Evolutionary conservation across 768 basidiomycete species (phyloP).

Genomic region (Pleurotus djamor): DNA sequence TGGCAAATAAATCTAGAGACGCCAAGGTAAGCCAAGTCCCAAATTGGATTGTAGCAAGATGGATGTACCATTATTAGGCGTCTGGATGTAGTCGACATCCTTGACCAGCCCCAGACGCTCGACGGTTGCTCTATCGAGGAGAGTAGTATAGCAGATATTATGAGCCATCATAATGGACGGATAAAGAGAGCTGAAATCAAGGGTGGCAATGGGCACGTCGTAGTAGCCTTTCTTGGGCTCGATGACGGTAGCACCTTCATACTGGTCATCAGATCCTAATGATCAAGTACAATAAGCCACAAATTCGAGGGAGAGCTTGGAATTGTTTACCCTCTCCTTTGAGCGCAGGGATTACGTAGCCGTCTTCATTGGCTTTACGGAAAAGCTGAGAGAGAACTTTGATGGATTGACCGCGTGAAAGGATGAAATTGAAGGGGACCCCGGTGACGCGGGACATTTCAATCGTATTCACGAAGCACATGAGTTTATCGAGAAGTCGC

Average conservation of each 20-base stretch:
- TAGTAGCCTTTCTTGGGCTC: conserved; percentile 97
- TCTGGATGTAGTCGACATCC: conserved; percentile 89
- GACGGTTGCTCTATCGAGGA: conserved; percentile 79
- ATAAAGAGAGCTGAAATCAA: conserved; percentile 98
- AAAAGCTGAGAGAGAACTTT: conserved; percentile 97
- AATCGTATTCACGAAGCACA: conserved; percentile 98
- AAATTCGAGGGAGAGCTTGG: conserved; percentile 2
- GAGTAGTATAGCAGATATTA: conserved; percentile 96
- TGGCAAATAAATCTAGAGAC: conserved; percentile 79
- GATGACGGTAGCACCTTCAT: conserved; percentile 98
- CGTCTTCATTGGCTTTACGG: conserved; percentile 88
- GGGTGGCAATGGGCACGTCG: conserved; percentile 93
- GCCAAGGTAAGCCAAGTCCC: background rate
- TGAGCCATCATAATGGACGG: conserved; percentile 99
- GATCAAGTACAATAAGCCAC: background rate
- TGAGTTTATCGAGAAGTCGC: conserved; percentile 92
- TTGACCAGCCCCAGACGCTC: conserved; percentile 76
- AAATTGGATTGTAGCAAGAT: background rate
- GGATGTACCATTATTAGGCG: conserved; percentile 86
- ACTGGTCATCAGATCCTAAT: conserved; percentile 89
- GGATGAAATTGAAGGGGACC: conserved; percentile 96
- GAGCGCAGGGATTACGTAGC: conserved; percentile 83
- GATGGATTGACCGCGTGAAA: conserved; percentile 96
- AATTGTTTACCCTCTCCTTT: conserved; percentile 75
- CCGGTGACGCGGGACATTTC: conserved; percentile 99